Evolutionary conservation across 345 rosid species (phyloP).

Genomic region (Firmiana major): DNA sequence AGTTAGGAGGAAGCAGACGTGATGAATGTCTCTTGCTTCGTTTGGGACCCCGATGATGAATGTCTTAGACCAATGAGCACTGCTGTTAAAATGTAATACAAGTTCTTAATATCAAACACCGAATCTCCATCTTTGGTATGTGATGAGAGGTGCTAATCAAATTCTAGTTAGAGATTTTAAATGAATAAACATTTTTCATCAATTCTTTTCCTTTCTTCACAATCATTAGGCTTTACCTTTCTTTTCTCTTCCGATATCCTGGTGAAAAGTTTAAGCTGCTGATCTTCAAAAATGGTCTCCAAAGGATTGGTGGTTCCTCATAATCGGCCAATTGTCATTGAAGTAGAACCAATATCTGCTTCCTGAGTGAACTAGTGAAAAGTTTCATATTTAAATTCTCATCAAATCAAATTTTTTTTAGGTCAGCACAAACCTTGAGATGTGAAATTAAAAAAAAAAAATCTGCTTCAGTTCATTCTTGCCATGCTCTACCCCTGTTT

Average conservation of each 20-base stretch:
- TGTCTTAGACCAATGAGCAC: background rate
- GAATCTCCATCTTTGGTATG: background rate
- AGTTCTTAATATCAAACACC: slow-evolving; percentile 6
- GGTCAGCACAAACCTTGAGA: no score
- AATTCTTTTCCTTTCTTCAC: slow-evolving; percentile 43
- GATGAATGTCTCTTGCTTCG: background rate
- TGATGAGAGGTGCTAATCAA: slow-evolving; percentile 28
- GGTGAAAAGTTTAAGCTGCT: slow-evolving; percentile 60
- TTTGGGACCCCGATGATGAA: no score
- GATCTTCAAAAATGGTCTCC: no score
- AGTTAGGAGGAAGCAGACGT: background rate
- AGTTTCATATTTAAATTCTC: no score
- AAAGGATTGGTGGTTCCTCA: slow-evolving; percentile 21
- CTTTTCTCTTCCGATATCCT: slow-evolving; percentile 83
- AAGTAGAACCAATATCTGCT: slow-evolving; percentile 22
- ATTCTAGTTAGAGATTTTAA: slow-evolving; percentile 50
- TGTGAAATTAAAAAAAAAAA: no score
- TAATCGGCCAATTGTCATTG: slow-evolving; percentile 14
- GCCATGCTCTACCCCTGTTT: slow-evolving; percentile 25
- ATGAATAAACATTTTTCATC: slow-evolving; percentile 56
- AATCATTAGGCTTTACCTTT: slow-evolving; percentile 48
- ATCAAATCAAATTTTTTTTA: no score
- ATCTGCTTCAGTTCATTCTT: slow-evolving; percentile 23
- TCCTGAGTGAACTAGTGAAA: no score
- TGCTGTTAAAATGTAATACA: background rate